Evolutionary conservation across 2,329 filamentous ascomycete species (phyloP).

Genomic region (Ophiostoma montium): DNA sequence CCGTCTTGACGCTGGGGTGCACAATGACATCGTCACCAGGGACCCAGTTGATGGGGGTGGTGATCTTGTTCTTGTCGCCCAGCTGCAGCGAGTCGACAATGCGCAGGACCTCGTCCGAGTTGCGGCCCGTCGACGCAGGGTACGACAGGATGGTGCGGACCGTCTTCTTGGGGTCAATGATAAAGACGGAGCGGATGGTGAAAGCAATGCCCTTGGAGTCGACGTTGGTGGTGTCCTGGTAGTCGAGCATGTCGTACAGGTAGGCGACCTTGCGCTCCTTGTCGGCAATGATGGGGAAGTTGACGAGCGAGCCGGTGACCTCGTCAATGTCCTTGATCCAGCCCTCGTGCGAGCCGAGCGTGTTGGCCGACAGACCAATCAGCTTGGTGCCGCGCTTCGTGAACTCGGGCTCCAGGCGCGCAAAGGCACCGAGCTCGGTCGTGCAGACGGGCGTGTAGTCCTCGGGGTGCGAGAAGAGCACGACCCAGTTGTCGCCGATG

Average conservation of each 20-base stretch:
- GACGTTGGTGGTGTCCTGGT: constrained; percentile 69
- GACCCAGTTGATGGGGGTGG: constrained; percentile 82
- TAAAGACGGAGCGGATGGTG: constrained; percentile 88
- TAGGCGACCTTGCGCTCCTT: constrained; percentile 63
- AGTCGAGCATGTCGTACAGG: constrained; percentile 71
- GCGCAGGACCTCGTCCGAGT: constrained; percentile 65
- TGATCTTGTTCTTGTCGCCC: constrained; percentile 77
- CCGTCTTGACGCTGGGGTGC: constrained; percentile 66
- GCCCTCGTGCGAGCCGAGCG: constrained; percentile 64
- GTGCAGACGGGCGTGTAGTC: constrained; percentile 95
- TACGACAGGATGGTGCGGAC: constrained; percentile 88
- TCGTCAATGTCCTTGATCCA: constrained; percentile 88
- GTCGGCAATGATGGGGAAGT: constrained; percentile 72
- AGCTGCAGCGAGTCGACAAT: constrained; percentile 68
- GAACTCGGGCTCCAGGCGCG: constrained; percentile 80
- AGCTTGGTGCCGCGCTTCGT: constrained; percentile 77
- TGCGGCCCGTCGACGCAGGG: constrained; percentile 78
- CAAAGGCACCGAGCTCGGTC: constrained; percentile 81
- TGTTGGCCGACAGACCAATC: constrained; percentile 82
- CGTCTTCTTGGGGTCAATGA: constrained; percentile 88
- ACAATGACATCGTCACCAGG: constrained; percentile 87
- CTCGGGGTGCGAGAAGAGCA: constrained; percentile 74
- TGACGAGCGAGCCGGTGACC: constrained; percentile 54
- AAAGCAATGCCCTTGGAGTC: constrained; percentile 75
- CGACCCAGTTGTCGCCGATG: constrained; percentile 64